phyloP scores from a whole-genome alignment of 176 grass and related monocot species.

The Zea luxurians region DNA sequence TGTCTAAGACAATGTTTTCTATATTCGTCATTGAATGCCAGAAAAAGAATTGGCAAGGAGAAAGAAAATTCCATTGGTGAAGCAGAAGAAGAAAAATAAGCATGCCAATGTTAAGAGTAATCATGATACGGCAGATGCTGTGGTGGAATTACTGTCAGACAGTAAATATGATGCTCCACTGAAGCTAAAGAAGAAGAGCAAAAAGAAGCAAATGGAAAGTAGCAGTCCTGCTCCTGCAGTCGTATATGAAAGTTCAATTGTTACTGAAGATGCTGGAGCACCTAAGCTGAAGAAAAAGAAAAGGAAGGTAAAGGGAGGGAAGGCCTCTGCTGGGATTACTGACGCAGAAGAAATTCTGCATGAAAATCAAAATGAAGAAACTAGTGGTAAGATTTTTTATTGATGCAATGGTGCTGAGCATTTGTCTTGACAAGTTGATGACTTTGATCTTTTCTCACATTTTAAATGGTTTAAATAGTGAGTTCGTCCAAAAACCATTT shows the following conservation, averaged over 20 bases:
- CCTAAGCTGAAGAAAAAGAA: conserved; percentile 59
- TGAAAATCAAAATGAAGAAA: conserved; percentile 45
- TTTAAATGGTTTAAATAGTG: conserved; percentile 32
- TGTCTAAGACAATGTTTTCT: background rate
- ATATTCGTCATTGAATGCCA: conserved; percentile 27
- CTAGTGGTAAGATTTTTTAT: conserved; percentile 45
- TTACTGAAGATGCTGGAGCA: conserved; percentile 33
- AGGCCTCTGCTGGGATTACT: conserved; percentile 27
- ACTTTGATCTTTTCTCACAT: background rate
- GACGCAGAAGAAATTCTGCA: conserved; percentile 40
- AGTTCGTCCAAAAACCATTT: conserved; percentile 1
- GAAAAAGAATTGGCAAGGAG: conserved; percentile 35
- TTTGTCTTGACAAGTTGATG: background rate
- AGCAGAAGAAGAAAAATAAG: conserved; percentile 53
- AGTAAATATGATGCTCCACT: conserved; percentile 25
- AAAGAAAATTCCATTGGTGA: conserved; percentile 40
- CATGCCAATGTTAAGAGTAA: conserved; percentile 40
- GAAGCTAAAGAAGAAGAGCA: conserved; percentile 46
- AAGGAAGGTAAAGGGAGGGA: conserved; percentile 50
- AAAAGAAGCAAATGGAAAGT: conserved; percentile 46
- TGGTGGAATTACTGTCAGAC: conserved; percentile 29
- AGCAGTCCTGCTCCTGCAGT: conserved; percentile 27
- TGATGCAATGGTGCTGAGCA: background rate
- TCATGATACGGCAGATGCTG: conserved; percentile 19
- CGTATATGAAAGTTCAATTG: conserved; percentile 20